phyloP scores from a whole-genome alignment of 768 basidiomycete genomes.

The Boletus rubescentipes region DNA sequence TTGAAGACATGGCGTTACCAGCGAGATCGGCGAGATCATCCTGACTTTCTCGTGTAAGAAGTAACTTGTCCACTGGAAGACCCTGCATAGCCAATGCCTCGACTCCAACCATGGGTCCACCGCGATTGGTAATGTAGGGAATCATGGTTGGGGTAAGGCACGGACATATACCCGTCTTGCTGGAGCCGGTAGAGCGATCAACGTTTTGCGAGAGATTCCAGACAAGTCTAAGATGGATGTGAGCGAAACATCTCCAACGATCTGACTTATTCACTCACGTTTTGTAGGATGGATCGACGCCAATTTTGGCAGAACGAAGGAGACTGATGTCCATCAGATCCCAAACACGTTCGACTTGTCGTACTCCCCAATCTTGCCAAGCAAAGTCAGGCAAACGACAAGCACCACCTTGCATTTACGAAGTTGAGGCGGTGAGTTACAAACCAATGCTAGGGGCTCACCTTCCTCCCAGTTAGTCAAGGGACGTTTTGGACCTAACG shows the following conservation, averaged over 20 bases:
- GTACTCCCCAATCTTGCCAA: constrained; percentile 93
- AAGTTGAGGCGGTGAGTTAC: neutral
- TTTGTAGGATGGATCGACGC: constrained; percentile 85
- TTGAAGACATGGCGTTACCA: constrained; percentile 97
- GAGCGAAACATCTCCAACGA: neutral
- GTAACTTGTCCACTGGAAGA: constrained; percentile 86
- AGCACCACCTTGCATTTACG: constrained; percentile 55
- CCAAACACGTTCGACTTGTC: constrained; percentile 93
- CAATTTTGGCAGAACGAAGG: constrained; percentile 75
- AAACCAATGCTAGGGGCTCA: constrained; percentile 27
- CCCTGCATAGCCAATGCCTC: constrained; percentile 95
- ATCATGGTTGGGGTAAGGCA: constrained; percentile 98
- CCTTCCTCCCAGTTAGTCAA: constrained; percentile 94
- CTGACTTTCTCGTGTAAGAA: constrained; percentile 89
- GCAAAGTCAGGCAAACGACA: constrained; percentile 87
- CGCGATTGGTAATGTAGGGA: constrained; percentile 92
- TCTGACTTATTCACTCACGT: constrained; percentile 54
- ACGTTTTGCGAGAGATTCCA: constrained; percentile 99
- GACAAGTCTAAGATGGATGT: constrained; percentile 55
- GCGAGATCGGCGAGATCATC: constrained; percentile 93
- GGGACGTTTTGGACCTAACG: constrained; percentile 78
- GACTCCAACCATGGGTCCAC: constrained; percentile 91
- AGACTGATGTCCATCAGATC: constrained; percentile 92
- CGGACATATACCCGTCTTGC: constrained; percentile 80
- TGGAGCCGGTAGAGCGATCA: constrained; percentile 83